These are phyloP conservation scores for Backusella liffmaniae DNA, from an alignment of 192 early-diverging fungal species.

Conservation along the genomic window DNA sequence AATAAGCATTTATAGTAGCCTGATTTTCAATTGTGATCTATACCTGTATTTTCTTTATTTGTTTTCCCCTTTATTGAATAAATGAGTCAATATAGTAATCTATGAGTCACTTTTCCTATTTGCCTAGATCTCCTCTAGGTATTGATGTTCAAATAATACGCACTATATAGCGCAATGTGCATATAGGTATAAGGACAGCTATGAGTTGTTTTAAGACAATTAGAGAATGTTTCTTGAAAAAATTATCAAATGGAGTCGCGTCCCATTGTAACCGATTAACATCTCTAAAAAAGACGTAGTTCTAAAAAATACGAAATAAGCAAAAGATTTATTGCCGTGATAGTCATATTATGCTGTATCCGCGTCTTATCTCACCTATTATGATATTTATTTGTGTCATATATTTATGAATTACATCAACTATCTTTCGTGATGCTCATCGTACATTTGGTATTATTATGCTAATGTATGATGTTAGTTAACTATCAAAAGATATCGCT, in stretches of 20 bases:
- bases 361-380: background rate
- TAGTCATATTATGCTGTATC: background rate
- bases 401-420: background rate
- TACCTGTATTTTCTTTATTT: background rate
- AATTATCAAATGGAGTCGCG: background rate
- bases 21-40: background rate
- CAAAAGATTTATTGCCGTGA: too few relatives aligned
- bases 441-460: background rate
- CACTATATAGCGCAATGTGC: background rate
- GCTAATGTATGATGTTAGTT: background rate
- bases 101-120: too few relatives aligned
- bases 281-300: too few relatives aligned
- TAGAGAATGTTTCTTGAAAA: background rate
- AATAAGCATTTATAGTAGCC: background rate
- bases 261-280: background rate
- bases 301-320: too few relatives aligned
- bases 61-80: background rate
- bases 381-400: too few relatives aligned
- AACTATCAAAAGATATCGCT: too few relatives aligned
- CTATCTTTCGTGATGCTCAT: background rate
- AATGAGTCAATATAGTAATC: background rate
- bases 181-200: background rate
- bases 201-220: background rate
- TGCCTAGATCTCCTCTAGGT: background rate
- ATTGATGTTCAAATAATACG: background rate